Evolutionary conservation across 2,329 filamentous ascomycete species (phyloP).

Genomic region (Myrmaecium sp.): DNA sequence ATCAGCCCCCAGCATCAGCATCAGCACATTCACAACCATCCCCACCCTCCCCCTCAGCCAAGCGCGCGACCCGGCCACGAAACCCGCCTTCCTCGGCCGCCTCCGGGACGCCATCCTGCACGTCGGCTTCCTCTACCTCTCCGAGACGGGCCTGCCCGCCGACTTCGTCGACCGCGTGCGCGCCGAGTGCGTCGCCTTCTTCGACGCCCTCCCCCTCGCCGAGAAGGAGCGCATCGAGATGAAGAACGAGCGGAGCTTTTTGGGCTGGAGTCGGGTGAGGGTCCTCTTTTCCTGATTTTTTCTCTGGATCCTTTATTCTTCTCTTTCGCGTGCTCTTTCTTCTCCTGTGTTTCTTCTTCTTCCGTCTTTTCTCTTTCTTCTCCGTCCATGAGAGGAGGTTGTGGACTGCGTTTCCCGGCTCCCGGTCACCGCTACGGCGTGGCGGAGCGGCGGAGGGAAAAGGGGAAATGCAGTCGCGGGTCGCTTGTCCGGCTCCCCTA

Average conservation of each 20-base stretch:
- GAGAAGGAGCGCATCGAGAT: constrained; percentile 51
- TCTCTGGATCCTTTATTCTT: not conserved
- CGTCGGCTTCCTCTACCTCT: constrained; percentile 77
- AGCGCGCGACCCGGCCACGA: constrained; percentile 47
- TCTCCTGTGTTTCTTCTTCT: not conserved
- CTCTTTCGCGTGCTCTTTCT: not conserved
- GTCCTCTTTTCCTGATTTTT: too few relatives aligned
- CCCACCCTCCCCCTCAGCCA: constrained; percentile 61
- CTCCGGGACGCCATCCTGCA: constrained; percentile 64
- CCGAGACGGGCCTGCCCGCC: constrained; percentile 57
- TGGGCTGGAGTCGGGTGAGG: constrained; percentile 30
- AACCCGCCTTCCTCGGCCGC: constrained; percentile 52
- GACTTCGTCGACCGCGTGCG: constrained; percentile 50
- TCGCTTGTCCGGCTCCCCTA: too few relatives aligned
- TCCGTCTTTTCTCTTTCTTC: not conserved
- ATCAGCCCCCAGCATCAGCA: constrained; percentile 1
- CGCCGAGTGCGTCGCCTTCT: constrained; percentile 52
- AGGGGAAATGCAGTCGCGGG: too few relatives aligned
- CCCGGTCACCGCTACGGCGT: too few relatives aligned
- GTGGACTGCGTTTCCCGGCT: too few relatives aligned
- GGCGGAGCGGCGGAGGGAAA: too few relatives aligned
- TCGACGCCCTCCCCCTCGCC: constrained; percentile 49
- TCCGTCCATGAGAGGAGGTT: too few relatives aligned
- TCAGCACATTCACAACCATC: constrained; percentile 47
- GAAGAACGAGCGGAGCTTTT: constrained; percentile 31